These are phyloP conservation scores for Lagerstroemia speciosa DNA, from an alignment of 345 rosid genomes.

Conservation along the genomic window DNA sequence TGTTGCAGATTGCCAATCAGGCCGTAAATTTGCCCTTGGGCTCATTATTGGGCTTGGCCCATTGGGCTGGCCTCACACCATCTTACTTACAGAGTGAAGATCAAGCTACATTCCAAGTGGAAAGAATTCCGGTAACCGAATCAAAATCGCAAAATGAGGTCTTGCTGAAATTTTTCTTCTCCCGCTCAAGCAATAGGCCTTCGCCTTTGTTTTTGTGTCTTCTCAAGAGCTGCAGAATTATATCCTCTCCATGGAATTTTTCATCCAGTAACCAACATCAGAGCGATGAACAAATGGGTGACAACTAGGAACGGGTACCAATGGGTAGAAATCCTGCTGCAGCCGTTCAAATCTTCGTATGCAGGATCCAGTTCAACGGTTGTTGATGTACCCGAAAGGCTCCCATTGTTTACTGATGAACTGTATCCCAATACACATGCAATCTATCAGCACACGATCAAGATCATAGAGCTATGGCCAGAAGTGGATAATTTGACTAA, in stretches of 20 bases:
- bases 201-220: neutral
- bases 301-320: conserved; percentile 18
- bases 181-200: neutral
- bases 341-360: conserved; percentile 40
- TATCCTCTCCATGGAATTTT: neutral
- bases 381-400: conserved; percentile 26
- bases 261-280: neutral
- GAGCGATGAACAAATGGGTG: conserved; percentile 12
- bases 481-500: neutral
- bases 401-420: conserved; percentile 37
- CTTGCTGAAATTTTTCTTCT: neutral
- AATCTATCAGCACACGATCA: neutral
- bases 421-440: conserved; percentile 25
- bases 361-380: conserved; percentile 31
- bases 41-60: too few species aligned
- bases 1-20: too few species aligned
- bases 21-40: too few species aligned
- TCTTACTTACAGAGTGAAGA: neutral
- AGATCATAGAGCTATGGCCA: neutral
- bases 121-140: conserved; percentile 4
- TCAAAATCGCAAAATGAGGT: neutral
- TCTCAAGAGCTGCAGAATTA: neutral
- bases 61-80: too few species aligned
- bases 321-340: conserved; percentile 16
- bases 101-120: neutral